Base-by-base conservation (phyloP, 257 asterid species). In the Coffea eugenioides region DNA sequence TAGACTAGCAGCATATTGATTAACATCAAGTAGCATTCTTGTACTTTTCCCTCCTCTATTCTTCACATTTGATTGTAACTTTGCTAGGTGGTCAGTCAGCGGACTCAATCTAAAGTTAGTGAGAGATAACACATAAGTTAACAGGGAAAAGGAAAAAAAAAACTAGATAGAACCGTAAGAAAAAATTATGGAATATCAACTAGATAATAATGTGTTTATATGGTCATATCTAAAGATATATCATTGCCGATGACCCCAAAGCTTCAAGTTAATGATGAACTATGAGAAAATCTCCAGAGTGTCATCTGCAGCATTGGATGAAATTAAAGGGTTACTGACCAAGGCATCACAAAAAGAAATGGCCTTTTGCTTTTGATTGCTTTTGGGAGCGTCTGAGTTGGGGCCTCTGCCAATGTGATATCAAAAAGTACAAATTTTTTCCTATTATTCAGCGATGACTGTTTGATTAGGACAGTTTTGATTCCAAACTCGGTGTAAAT, bases 321-420 rank as follows among this genome's bases (percentile, higher is more conserved):
- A 78, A 80, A 70, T 74, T 57, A 78, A 85, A 79, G 75, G 62
- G 27, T 9, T 5, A 80, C 75, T 83, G 83, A 66, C 78, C 83
- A 83, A 75, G 69, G 83, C 80, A 74, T 78, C 85, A 83, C 81
- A n/a, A 80, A 83, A 81, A 81, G 85, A 83, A 86, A 83, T 80
- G 80, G 46, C 56, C 85, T 78, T 80, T 82, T 77, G 54, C 84
- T 86, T 83, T 86, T 80, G 16, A 46, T 75, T 45, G 51, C 87
- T 86, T 86, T 86, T 83, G 73, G 89, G 87, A 80, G 85, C 87
- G 87, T 86, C 78, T 78, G 23, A 25, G 36, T 57, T 75, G 74
- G 83, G 77, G 41, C 80, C 80, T 81, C 62, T 69, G 43, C 34
- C 6, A 59, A 59, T 62, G 56, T 41, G 76, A 48, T 74, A 73